Percentiles rank a stretch among this genome's conserved stretches.
Conservation (phyloP, 129 eudicot genomes). For the Escallonia rubra region DNA sequence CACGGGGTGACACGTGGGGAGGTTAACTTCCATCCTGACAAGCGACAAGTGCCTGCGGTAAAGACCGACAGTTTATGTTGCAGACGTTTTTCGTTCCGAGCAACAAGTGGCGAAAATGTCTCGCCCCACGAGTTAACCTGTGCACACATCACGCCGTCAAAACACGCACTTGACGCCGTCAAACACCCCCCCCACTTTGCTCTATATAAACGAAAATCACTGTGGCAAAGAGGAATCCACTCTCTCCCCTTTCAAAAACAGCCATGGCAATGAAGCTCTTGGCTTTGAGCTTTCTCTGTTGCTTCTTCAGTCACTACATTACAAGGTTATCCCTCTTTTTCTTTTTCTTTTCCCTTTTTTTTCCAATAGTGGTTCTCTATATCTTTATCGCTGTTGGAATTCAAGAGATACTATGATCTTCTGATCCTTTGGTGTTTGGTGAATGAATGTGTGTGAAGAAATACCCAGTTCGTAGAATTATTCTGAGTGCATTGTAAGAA, state of each 20-base stretch:
- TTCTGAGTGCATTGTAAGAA: background rate
- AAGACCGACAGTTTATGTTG: no score
- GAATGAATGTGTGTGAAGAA: background rate
- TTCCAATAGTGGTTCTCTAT: background rate
- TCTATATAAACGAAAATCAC: no score
- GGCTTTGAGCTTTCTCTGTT: slow-evolving; percentile 8
- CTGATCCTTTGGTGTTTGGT: background rate
- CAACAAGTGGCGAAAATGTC: no score
- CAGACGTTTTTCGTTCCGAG: no score
- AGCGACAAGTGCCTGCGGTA: no score
- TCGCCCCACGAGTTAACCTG: no score
- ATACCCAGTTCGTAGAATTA: background rate
- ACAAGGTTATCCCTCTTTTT: slow-evolving; percentile 26
- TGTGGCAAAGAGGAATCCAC: background rate
- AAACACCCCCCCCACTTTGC: no score
- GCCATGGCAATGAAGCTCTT: slow-evolving; percentile 25
- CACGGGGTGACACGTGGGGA: no score
- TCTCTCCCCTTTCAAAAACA: slow-evolving; percentile 6
- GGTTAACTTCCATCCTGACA: no score
- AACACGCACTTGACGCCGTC: no score
- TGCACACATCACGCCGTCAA: no score
- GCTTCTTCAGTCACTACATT: slow-evolving; percentile 15
- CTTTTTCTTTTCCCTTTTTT: background rate
- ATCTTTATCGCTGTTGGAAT: background rate
- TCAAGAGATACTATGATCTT: background rate